These are phyloP conservation scores for Amphibolis antarctica DNA, from an alignment of 106 monocot genomes.

Conservation along the genomic window DNA sequence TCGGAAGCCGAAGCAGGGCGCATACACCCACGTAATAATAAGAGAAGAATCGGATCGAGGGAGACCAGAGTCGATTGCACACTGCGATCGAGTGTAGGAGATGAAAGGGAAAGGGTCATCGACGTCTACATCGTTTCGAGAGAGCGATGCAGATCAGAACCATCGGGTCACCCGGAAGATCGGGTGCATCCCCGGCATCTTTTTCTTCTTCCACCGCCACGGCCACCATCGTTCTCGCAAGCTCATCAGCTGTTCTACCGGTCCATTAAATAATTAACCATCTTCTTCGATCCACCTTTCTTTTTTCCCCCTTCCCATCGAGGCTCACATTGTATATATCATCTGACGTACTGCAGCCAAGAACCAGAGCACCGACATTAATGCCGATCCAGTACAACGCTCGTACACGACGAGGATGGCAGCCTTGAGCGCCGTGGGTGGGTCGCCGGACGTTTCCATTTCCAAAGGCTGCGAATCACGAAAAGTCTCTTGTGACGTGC, in stretches of 20 bases:
- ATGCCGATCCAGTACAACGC: not conserved
- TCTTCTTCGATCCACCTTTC: not conserved
- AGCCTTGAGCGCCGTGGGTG: not conserved
- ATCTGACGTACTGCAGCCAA: slow-evolving; percentile 1
- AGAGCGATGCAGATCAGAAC: not conserved
- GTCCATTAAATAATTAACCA: not conserved
- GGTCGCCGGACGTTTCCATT: not conserved
- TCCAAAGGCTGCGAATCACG: not conserved
- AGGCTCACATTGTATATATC: no score
- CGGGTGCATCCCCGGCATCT: slow-evolving; percentile 22
- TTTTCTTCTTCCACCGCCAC: slow-evolving; percentile 15
- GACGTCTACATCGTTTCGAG: not conserved
- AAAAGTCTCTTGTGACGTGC: not conserved
- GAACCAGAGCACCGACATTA: not conserved
- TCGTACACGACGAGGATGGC: not conserved
- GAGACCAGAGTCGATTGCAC: not conserved
- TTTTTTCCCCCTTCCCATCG: no score
- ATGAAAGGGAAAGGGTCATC: not conserved
- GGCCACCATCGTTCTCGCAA: slow-evolving; percentile 11
- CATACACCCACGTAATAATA: no score
- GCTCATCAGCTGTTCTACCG: slow-evolving; percentile 8
- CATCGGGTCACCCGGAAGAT: not conserved
- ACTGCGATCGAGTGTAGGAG: not conserved
- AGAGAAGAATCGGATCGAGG: not conserved
- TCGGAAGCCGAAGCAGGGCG: no score